A percentile compares a stretch with the other conserved stretches of the same genome.
Evolutionary conservation across 768 basidiomycete genomes (phyloP).

Genomic region (Psilocybe azurescens): DNA sequence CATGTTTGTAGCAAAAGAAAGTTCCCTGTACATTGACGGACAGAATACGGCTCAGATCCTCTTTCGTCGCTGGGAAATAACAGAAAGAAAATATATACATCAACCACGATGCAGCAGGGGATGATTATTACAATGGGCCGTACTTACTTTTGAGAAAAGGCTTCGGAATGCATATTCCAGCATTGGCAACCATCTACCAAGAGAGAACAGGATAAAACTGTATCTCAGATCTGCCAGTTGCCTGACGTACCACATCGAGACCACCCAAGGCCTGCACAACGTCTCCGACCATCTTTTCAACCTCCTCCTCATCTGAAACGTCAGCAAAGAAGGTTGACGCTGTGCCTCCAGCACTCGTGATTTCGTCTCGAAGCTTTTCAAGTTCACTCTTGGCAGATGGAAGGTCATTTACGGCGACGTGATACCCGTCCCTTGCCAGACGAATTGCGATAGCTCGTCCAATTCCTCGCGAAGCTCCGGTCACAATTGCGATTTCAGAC

Average conservation of each 20-base stretch:
- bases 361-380: slow-evolving; percentile 30
- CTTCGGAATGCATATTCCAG: slow-evolving; percentile 34
- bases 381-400: slow-evolving; percentile 32
- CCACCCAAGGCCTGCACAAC: slow-evolving; percentile 41
- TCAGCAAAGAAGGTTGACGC: slow-evolving; percentile 36
- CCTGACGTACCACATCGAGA: slow-evolving; percentile 51
- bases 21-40: slow-evolving; percentile 40
- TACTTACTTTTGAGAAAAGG: slow-evolving; percentile 31
- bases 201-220: not conserved
- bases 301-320: slow-evolving; percentile 46
- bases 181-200: slow-evolving; percentile 51
- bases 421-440: slow-evolving; percentile 53
- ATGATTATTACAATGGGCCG: not conserved
- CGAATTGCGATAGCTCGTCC: slow-evolving; percentile 51
- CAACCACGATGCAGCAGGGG: not conserved
- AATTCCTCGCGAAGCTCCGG: slow-evolving; percentile 52
- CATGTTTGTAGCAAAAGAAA: slow-evolving; percentile 47
- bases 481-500: slow-evolving; percentile 34
- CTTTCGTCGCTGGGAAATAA: slow-evolving; percentile 25
- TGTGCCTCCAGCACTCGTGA: slow-evolving; percentile 31
- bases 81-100: not conserved
- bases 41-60: slow-evolving; percentile 37
- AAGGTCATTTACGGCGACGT: slow-evolving; percentile 51
- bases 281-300: slow-evolving; percentile 42
- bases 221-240: not conserved